Base-by-base conservation (phyloP, 2,329 filamentous ascomycete species). In the Pseudogymnoascus sp. region DNA sequence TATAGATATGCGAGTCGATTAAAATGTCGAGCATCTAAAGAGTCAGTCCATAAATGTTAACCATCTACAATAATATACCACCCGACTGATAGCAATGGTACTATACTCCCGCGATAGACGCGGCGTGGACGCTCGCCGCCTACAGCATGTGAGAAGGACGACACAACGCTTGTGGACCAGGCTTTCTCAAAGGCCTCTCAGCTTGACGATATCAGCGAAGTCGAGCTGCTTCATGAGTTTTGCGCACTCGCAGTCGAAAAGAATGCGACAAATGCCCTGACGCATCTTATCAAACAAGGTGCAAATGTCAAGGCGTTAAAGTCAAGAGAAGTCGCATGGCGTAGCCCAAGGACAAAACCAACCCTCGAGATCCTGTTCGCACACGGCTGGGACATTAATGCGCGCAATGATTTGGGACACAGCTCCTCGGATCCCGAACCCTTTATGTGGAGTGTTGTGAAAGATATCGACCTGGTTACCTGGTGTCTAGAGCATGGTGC, bases 341-440 rank as follows among this genome's bases (percentile, higher is more conserved):
- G 21, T 21, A 21, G 18, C 5, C 18, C 21, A 21, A 21, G 18
- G 41, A 14, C 41, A 21, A 45, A 45, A 21, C 18, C 18, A 45
- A 45, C 62, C 6, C 40, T 63, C 33, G 63, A 63, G 37, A 64
- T 62, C 49, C 61, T 64, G 9, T n/a, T 64, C 45, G 63, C 61
- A 41, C n/a, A 60, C 43, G 63, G 61, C 12, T 64, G 63, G 63
- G 63, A 64, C 33, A 62, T 64, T 28, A 59, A 64, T 38, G 52
- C 11, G n/a, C 63, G 52, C 12, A 21, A 45, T 23, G 5, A n/a
- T 11, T 16, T 12, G 5, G 6, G 11, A 28, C 8, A 9, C 7
- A 6, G 31, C n/a, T 7, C 16, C 5, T 12, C 9, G 21, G 21
- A 23, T 9, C 4, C 18, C 21, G 33, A 31, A n/a, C 52, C 63